Evolutionary conservation across 495 filamentous ascomycete species (phyloP), one percentile per base, ranked within the genome.

Genomic region (Penicillium alfredii): DNA sequence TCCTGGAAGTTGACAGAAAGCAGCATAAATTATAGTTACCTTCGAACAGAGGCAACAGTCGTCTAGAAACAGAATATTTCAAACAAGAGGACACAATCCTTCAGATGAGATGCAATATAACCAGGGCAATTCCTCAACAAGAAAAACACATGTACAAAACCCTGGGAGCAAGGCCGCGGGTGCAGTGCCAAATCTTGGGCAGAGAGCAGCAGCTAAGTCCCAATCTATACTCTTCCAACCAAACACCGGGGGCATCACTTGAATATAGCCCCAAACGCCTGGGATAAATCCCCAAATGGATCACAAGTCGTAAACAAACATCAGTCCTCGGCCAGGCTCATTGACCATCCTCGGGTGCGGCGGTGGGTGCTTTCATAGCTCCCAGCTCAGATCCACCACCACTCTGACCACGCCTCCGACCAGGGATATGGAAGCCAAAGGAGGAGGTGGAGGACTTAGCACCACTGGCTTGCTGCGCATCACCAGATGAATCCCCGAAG

Each of bases 351-450:
- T 69, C 64, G 4, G 59, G 38, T 10, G 53, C 49, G 21, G 52
- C 46, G 26, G 40, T 44, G 11, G 58, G 30, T 10, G 45, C 30
- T 14, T 72, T 64, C 44, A 84, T 79, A 14, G 63, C 60, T 11
- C 76, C 71, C 22, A 89, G 53, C 54, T 89, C 86, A 15, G 82
- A 74, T 1, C 76, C 84, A 44, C 74, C 78, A 20, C 79, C 82
- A 52, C 81, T 86, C 51, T 85, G 81, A 11, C 74, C 83, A 42
- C 82, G 71, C 65, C 86, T 87, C 32, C 84, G 69, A 28, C 84
- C 79, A 0, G 77, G 73, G 30, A 88, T 72, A 48, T 77, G 72
- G 60, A 89, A 89, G 14, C 69, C 66, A 36, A 69, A 60, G 31
- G 72, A 61, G 21, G 70, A 70, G 3, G 66, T 62, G 9, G 51